Evolutionary conservation across 2,329 filamentous ascomycete species (phyloP), one percentile per base, ranked within the genome.

Genomic region (Talaromyces sp.): DNA sequence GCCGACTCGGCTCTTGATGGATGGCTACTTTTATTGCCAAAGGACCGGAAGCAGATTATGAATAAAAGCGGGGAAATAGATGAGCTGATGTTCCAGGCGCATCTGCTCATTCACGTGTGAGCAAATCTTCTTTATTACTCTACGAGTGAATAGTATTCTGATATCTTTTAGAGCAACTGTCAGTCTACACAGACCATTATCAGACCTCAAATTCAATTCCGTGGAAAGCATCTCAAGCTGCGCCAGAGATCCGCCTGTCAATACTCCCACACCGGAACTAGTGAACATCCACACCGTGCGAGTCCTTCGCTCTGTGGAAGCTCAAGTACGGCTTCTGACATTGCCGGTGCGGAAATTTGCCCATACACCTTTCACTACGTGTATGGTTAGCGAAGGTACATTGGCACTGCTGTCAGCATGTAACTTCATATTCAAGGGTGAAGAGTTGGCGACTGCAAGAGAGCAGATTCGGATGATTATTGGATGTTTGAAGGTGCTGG

Each of bases 61-160:
- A 70, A 27, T 14, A 72, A 62, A 58, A 66, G 39, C 9, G 62
- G 62, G 14, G 60, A 73, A 68, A 60, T 75, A 5, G 75, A 77
- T 65, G 74, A 76, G 76, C 89, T 96, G 83, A 87, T 96, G 75
- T 96, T 96, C 77, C 91, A 95, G 75, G 92, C 91, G 0, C 88
- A 92, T 69, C 90, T 94, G 84, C 89, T 95, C 70, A 83, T 84
- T 49, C 78, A 84, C 47, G 72, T 72, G 74, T 76, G 71, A 68
- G 72, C 52, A 45, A 66, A 8, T 72, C 71, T 14, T 60, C 75
- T 76, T 31, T 72, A 73, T 13, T 71, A 77, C 9, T 79, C 75
- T 6, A 71, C 72, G 31, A 49, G 59, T 62, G 5, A 16, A 19
- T 8, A 19, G 1, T 16, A 35, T 35, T 7, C 56, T 54, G 7